These are phyloP conservation scores for Aspergillus tamarii DNA, from an alignment of 2,329 filamentous ascomycete genomes.

Conservation along the genomic window DNA sequence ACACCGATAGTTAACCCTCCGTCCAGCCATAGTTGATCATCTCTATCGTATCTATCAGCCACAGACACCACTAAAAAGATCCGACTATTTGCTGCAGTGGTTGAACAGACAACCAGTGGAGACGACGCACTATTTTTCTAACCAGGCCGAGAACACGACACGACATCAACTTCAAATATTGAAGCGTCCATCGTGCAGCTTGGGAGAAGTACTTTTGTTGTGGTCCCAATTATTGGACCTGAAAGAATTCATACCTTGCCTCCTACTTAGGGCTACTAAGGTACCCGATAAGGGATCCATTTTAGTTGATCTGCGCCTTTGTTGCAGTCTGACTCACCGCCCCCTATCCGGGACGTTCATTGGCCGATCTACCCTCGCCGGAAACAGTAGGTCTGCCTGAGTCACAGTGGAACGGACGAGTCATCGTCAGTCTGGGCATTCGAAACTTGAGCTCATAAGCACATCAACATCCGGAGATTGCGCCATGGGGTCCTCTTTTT, in stretches of 20 bases:
- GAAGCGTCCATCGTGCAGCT: neutral
- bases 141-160: neutral
- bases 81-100: slow-evolving; percentile 1
- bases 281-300: slow-evolving; percentile 4
- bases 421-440: slow-evolving; percentile 23
- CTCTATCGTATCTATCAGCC: slow-evolving; percentile 1
- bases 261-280: neutral
- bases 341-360: slow-evolving; percentile 26
- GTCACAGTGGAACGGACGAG: slow-evolving; percentile 35
- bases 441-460: slow-evolving; percentile 30
- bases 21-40: neutral
- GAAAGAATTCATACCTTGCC: neutral
- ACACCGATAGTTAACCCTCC: slow-evolving; percentile 7
- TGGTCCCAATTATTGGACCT: neutral
- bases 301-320: slow-evolving; percentile 3
- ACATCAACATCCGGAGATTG: slow-evolving; percentile 24
- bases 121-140: neutral
- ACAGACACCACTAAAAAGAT: neutral
- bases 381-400: slow-evolving; percentile 28
- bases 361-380: slow-evolving; percentile 28
- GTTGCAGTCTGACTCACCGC: slow-evolving; percentile 31
- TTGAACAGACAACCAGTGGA: slow-evolving; percentile 15
- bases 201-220: neutral
- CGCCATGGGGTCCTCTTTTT: slow-evolving; percentile 29
- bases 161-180: neutral